Evolutionary conservation across 2,329 filamentous ascomycete genomes (phyloP).

Genomic region (Pseudocercospora pini-densiflorae): DNA sequence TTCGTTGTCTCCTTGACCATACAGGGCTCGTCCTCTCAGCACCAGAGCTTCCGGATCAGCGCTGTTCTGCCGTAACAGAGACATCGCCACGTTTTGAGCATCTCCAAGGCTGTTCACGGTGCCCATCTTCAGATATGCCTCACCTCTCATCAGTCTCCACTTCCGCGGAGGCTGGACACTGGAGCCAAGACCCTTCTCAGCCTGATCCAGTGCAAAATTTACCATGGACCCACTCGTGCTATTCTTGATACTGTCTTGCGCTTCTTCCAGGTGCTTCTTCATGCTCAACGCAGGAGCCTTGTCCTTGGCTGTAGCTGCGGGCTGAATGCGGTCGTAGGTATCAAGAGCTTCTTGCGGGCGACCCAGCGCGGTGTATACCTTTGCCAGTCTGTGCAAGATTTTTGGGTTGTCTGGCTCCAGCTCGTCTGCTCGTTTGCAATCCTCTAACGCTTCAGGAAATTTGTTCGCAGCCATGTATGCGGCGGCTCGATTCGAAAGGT

Average conservation of each 20-base stretch:
- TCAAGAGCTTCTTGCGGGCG: slow-evolving; percentile 84
- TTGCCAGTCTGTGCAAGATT: slow-evolving; percentile 82
- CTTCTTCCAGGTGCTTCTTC: slow-evolving; percentile 79
- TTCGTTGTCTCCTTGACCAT: slow-evolving; percentile 90
- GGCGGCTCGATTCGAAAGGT: slow-evolving; percentile 92
- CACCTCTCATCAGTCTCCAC: slow-evolving; percentile 90
- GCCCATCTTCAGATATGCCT: slow-evolving; percentile 91
- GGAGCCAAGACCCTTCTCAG: slow-evolving; percentile 76
- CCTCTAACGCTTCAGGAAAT: slow-evolving; percentile 80
- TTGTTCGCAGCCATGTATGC: slow-evolving; percentile 88
- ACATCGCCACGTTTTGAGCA: slow-evolving; percentile 91
- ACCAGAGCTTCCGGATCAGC: slow-evolving; percentile 94
- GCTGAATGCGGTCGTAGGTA: slow-evolving; percentile 79
- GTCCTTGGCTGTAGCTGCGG: slow-evolving; percentile 82
- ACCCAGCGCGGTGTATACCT: slow-evolving; percentile 87
- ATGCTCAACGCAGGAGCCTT: slow-evolving; percentile 81
- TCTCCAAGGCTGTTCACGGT: slow-evolving; percentile 87
- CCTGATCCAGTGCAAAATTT: slow-evolving; percentile 87
- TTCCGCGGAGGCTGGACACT: slow-evolving; percentile 83
- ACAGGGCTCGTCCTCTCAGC: slow-evolving; percentile 83
- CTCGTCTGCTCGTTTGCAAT: slow-evolving; percentile 80
- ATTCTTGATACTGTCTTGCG: slow-evolving; percentile 74
- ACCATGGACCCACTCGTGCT: slow-evolving; percentile 89
- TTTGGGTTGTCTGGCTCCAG: slow-evolving; percentile 86
- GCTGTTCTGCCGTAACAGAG: slow-evolving; percentile 79